Base-by-base conservation (phyloP, 106 monocot species). In the Apostasia shenzhenica region DNA sequence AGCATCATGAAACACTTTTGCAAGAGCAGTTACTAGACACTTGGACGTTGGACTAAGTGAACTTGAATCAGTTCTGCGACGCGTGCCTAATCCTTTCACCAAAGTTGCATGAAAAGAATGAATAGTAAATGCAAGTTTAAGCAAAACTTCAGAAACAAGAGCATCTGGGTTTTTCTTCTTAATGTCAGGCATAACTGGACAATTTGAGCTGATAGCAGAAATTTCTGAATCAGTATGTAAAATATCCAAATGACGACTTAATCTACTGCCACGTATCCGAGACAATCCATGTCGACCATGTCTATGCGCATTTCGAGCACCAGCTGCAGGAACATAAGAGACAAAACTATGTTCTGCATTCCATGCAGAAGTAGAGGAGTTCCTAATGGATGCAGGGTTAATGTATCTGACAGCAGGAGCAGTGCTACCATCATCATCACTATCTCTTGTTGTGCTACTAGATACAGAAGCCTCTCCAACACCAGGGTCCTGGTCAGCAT, bases 1-100 rank as follows among this genome's bases (percentile, higher is more conserved):
- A 60, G 90, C 83, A 73, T 78, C 78, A 67, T 74, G 78, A 60
- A 86, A 90, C 68, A 90, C 63, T 56, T 81, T 86, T 14, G 90
- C 83, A 63, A 90, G 81, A 49, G 78, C 81, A 62, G 80, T 86
- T n/a, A 86, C 78, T 60, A 90, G 63, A 41, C 45, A 81, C 72
- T 73, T 86, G 12, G 83, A 83, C 54, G 81, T 67, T 54, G 81
- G 73, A 79, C 68, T 83, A 39, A 90, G 71, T 44, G 78, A 72
- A 67, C 68, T 73, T 52, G 86, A 73, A 69, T 90, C 90, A 74
- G 66, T 73, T 72, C 89, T 80, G 51, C 90, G 85, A 26, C 90
- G 90, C 65, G 81, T 54, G 11, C 83, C 47, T 57, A 85, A 76
- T 60, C 83, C 85, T 75, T 90, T 90, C 42, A 81, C 80, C 61